Percentiles rank a stretch among this genome's conserved stretches.
Conservation (phyloP, 345 rosid species). For the Corchorus capsularis region DNA sequence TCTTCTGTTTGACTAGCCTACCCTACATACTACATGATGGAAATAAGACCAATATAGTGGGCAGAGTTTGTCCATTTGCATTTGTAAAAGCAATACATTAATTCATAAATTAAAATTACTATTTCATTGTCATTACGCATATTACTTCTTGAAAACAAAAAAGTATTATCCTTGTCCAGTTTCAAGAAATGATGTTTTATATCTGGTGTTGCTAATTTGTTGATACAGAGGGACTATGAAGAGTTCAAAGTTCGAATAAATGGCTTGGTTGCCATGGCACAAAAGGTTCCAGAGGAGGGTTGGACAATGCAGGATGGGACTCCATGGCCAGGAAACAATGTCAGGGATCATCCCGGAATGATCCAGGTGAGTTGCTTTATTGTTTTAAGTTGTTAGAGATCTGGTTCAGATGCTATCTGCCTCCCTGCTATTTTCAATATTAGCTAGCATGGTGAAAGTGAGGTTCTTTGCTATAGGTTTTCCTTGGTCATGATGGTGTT, state of each 20-base stretch:
- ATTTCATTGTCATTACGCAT: background rate
- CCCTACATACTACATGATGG: background rate
- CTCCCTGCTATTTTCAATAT: background rate
- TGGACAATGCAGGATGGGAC: constrained; percentile 98
- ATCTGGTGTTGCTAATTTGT: constrained; percentile 14
- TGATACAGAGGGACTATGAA: constrained; percentile 77
- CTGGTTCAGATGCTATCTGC: constrained; percentile 6
- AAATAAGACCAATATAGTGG: background rate
- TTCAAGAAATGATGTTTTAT: constrained; percentile 3
- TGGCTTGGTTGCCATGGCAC: constrained; percentile 73
- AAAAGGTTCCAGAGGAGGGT: constrained; percentile 93
- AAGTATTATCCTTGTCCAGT: constrained; percentile 12
- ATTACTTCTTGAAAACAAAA: background rate
- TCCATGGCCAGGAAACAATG: constrained; percentile 92
- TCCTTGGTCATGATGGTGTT: constrained; percentile 78
- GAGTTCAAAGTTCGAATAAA: constrained; percentile 83
- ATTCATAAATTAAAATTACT: background rate
- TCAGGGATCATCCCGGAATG: constrained; percentile 95
- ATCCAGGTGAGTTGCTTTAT: constrained; percentile 62
- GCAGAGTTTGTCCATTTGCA: background rate
- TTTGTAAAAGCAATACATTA: background rate
- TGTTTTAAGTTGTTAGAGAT: background rate
- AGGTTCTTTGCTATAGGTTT: constrained; percentile 46
- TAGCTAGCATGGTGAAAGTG: background rate
- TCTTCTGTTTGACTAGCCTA: background rate